These are phyloP conservation scores for Pichia heedii DNA, from an alignment of 805 yeast species.

Conservation along the genomic window DNA sequence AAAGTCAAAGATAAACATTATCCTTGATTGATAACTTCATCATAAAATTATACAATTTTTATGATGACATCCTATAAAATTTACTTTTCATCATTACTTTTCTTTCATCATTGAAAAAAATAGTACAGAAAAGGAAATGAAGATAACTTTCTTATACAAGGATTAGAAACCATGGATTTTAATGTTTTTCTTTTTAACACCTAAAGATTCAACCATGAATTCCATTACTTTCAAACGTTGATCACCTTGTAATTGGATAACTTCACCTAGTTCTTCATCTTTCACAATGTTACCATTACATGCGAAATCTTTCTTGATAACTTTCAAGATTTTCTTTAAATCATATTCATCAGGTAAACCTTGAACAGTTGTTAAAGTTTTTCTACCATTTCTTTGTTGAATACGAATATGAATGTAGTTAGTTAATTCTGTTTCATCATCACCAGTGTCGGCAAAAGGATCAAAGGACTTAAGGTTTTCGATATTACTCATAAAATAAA, in stretches of 20 bases:
- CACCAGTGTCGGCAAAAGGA: conserved; percentile 99
- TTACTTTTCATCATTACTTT: no score
- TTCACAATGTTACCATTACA: conserved; percentile 98
- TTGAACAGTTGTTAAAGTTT: conserved; percentile 96
- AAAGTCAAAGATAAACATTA: no score
- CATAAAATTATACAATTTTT: no score
- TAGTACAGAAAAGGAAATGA: not conserved
- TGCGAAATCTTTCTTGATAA: conserved; percentile 94
- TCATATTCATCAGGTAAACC: conserved; percentile 95
- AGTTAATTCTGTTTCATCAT: conserved; percentile 93
- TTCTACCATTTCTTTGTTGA: conserved; percentile 99
- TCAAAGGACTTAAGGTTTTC: conserved; percentile 81
- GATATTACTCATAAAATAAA: conserved; percentile 68
- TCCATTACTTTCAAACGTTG: conserved; percentile 95
- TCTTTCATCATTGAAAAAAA: no score
- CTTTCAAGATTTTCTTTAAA: conserved; percentile 85
- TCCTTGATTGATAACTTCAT: no score
- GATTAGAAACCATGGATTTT: conserved; percentile 93
- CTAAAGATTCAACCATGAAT: conserved; percentile 78
- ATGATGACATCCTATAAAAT: no score
- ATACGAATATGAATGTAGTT: conserved; percentile 97
- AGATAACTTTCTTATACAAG: not conserved
- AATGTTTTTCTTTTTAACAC: conserved; percentile 90
- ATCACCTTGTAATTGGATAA: conserved; percentile 97
- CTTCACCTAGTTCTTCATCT: conserved; percentile 93